phyloP scores from a whole-genome alignment of 176 grass and related monocot genomes.

The Saccharum spontaneum region DNA sequence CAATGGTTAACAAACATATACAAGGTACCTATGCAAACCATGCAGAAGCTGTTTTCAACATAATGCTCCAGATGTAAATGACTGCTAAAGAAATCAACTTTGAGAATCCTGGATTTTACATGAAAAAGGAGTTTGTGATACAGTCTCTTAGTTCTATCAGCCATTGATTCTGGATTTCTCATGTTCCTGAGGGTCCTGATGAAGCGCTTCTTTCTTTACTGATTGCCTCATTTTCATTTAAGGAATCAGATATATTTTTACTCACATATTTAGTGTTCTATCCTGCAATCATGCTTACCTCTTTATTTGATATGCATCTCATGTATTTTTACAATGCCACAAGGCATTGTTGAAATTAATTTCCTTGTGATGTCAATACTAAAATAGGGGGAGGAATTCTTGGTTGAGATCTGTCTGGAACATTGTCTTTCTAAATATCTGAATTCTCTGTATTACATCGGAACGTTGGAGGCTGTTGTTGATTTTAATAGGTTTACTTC shows the following conservation, averaged over 20 bases:
- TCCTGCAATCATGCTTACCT: background rate
- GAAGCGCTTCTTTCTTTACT: background rate
- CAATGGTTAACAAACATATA: background rate
- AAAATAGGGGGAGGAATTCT: background rate
- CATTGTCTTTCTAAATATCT: background rate
- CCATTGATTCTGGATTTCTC: background rate
- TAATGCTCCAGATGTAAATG: background rate
- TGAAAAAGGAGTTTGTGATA: background rate
- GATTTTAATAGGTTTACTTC: conserved; percentile 21
- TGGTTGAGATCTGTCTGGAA: conserved; percentile 13
- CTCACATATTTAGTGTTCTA: background rate
- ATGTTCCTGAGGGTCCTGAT: background rate
- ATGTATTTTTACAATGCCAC: background rate
- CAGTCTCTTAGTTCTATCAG: background rate
- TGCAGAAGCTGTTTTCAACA: background rate
- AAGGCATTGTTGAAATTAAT: conserved; percentile 15
- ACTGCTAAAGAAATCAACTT: background rate
- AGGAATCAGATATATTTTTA: background rate
- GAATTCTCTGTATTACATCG: background rate
- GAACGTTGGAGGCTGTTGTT: conserved; percentile 3
- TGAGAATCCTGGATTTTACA: background rate
- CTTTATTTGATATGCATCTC: background rate
- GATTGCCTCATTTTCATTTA: background rate
- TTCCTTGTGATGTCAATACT: background rate
- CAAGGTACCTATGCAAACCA: background rate